A percentile compares a stretch with the other conserved stretches of the same genome.
Evolutionary conservation across 305 asterid genomes (phyloP).

Genomic region (Fraxinus xanthoxyloides): DNA sequence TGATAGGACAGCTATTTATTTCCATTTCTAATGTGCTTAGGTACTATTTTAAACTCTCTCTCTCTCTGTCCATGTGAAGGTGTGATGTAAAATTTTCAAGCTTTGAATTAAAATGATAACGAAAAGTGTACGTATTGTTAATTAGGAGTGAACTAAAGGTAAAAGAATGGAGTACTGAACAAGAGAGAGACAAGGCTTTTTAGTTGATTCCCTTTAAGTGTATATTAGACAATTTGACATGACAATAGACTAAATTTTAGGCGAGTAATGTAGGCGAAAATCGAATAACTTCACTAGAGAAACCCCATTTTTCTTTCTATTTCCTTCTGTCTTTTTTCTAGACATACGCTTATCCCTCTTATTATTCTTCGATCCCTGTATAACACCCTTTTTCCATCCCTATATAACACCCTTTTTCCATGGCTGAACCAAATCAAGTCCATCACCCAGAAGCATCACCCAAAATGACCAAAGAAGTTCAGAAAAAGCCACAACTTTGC

Average conservation of each 20-base stretch:
- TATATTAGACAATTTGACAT: not conserved
- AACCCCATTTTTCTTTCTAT: conserved; percentile 2
- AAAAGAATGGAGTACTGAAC: not conserved
- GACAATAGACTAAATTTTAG: too few relatives aligned
- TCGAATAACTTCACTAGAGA: not conserved
- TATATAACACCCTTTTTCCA: not conserved
- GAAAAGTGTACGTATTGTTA: not conserved
- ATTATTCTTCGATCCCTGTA: not conserved
- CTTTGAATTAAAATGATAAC: not conserved
- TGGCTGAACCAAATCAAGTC: conserved; percentile 15
- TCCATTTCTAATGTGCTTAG: too few relatives aligned
- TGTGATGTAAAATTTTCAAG: not conserved
- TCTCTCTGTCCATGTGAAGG: not conserved
- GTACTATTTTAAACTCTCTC: not conserved
- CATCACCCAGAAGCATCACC: not conserved
- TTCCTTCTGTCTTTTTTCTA: not conserved
- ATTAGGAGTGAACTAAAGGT: not conserved
- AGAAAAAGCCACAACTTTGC: conserved; percentile 10
- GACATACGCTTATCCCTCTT: conserved; percentile 23
- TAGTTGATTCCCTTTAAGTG: not conserved
- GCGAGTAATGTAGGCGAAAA: not conserved
- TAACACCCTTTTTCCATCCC: not conserved
- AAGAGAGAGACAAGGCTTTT: not conserved
- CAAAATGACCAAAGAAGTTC: conserved; percentile 22
- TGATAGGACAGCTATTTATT: too few relatives aligned